Evolutionary conservation across 2,329 filamentous ascomycete species (phyloP), one percentile per base, ranked within the genome.

Genomic region (Dissoconium aciculare): DNA sequence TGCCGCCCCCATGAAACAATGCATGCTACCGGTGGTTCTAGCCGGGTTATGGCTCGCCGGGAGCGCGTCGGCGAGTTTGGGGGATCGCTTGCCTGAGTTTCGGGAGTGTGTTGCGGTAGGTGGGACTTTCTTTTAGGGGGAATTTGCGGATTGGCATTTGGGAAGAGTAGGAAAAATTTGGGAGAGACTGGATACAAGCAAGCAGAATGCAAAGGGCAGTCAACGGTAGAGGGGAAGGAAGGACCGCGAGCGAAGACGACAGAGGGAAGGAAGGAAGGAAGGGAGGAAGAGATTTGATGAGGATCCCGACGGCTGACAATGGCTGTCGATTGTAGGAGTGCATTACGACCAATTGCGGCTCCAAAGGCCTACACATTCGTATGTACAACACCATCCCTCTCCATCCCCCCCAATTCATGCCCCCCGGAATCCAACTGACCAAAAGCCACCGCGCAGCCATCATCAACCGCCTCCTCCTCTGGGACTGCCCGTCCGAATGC

Each of bases 401-500:
- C 15, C 13, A 29, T 30, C 9, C 26, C 12, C 13, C 25, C 25
- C 21, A 32, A 27, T 17, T 27, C 29, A 37, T 36, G 39, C 34
- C 25, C 31, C 49, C 42, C 45, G 19, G 25, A 43, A 33, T 13
- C 11, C 12, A 14, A 27, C 17, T 19, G 8, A 35, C 51, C 24
- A 10, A 28, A 25, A n/a, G 14, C 3, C 12, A 32, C n/a, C n/a
- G n/a, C n/a, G n/a, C 51, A 93, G 84, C 89, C 40, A 54, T 93
- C 45, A 72, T 80, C 57, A 84, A 78, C 53, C 81, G 81, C 39
- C 67, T 95, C 44, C 74, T 95, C 50, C 62, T 94, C 55, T 98
- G 89, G 89, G 74, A 74, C 53, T 98, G 89, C 61, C 71, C 79
- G 38, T 67, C 79, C 51, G 87, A 98, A 69, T 98, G 89, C 72